These are phyloP conservation scores for Tylopilus balloui DNA, from an alignment of 768 basidiomycete genomes.

Conservation along the genomic window DNA sequence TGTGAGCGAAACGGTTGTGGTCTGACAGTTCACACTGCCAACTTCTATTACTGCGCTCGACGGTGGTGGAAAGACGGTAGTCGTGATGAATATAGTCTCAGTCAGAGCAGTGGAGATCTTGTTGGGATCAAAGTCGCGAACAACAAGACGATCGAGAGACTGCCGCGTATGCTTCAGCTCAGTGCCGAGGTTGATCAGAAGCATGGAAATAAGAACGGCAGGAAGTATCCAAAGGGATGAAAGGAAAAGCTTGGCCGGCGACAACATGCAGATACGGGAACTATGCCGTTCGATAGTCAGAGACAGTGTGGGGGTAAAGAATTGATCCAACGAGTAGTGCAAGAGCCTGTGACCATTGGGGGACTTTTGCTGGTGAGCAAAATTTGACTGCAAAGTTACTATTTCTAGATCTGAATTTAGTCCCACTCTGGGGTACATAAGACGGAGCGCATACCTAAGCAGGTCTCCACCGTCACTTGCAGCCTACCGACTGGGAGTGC, in stretches of 20 bases:
- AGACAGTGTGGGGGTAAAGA: conserved; percentile 54
- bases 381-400: conserved; percentile 48
- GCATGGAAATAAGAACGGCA: conserved; percentile 12
- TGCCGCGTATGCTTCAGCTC: conserved; percentile 26
- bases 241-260: conserved; percentile 13
- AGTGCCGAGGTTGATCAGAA: conserved; percentile 24
- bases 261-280: conserved; percentile 4
- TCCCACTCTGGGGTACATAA: not conserved
- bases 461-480: conserved; percentile 54
- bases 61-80: conserved; percentile 19
- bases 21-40: conserved; percentile 1
- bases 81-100: conserved; percentile 31
- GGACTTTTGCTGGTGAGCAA: conserved; percentile 45
- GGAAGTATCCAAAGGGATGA: conserved; percentile 16
- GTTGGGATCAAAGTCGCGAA: conserved; percentile 6
- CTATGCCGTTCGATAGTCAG: conserved; percentile 23
- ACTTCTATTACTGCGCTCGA: conserved; percentile 1
- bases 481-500: conserved; percentile 61
- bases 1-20: conserved; percentile 2
- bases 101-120: conserved; percentile 3
- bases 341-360: conserved; percentile 45
- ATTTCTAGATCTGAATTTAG: conserved; percentile 40
- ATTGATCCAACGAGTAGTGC: conserved; percentile 53
- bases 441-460: conserved; percentile 43
- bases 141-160: conserved; percentile 20